These are phyloP conservation scores for Platanthera guangdongensis DNA, from an alignment of 106 monocot genomes.

Conservation along the genomic window DNA sequence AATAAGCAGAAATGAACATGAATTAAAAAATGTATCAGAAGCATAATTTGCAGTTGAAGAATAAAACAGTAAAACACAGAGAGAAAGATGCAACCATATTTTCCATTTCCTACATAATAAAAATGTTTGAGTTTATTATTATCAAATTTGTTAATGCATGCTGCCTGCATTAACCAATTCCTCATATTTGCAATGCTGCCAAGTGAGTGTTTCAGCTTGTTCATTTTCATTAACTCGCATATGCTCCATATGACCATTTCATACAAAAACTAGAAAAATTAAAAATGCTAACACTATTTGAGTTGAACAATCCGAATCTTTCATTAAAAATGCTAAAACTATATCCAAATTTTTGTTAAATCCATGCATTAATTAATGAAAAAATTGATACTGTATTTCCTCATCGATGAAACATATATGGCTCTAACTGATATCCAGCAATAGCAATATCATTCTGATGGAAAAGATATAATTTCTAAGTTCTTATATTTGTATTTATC, in stretches of 20 bases:
- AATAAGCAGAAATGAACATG: neutral
- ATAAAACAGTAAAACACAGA: neutral
- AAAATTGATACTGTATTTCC: too few relatives aligned
- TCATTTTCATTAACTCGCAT: neutral
- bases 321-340: neutral
- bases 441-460: too few relatives aligned
- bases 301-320: neutral
- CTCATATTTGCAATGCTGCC: neutral
- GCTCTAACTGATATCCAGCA: too few relatives aligned
- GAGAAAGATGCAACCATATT: neutral
- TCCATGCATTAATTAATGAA: too few relatives aligned
- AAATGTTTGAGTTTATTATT: neutral
- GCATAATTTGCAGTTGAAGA: neutral
- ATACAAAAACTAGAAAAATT: neutral
- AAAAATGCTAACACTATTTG: neutral
- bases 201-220: neutral
- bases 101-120: neutral
- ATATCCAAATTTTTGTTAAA: neutral
- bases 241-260: neutral
- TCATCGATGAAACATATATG: too few relatives aligned
- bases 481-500: neutral
- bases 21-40: neutral
- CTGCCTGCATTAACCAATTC: neutral
- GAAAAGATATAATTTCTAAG: too few relatives aligned
- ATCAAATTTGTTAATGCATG: neutral